phyloP scores from a whole-genome alignment of 164 flowering plant genomes.

The Dillenia turbinata region DNA sequence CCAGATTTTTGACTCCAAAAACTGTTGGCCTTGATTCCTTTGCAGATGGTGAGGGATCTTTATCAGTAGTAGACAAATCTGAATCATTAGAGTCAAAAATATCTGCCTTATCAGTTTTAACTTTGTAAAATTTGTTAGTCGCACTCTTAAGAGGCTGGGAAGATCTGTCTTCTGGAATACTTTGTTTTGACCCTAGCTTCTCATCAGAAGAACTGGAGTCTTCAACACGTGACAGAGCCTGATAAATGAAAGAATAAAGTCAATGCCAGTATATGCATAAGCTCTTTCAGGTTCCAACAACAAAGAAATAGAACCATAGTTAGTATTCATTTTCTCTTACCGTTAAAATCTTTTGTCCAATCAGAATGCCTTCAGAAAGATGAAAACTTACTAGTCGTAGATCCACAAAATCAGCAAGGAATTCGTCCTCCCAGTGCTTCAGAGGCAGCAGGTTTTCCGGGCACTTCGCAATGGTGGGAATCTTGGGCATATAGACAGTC shows the following conservation, averaged over 20 bases:
- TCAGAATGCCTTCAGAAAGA: not conserved
- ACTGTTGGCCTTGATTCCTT: slow-evolving; percentile 1
- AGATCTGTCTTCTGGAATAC: slow-evolving; percentile 4
- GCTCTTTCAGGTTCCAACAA: not conserved
- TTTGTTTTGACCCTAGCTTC: not conserved
- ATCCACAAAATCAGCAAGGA: slow-evolving; percentile 70
- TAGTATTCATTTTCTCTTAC: too few species aligned
- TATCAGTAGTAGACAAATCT: not conserved
- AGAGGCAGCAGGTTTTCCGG: slow-evolving; percentile 66
- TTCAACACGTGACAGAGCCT: slow-evolving; percentile 37
- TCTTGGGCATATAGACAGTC: slow-evolving; percentile 81
- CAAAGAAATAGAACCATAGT: not conserved
- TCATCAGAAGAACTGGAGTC: slow-evolving; percentile 2
- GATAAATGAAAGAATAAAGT: slow-evolving; percentile 5
- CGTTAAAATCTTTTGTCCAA: not conserved
- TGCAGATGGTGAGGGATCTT: not conserved
- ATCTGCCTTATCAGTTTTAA: not conserved
- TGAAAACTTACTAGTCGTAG: slow-evolving; percentile 53
- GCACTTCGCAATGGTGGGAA: slow-evolving; percentile 75
- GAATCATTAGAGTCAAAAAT: not conserved
- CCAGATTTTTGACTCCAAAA: not conserved
- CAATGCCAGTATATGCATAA: not conserved
- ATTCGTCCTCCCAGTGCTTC: slow-evolving; percentile 76
- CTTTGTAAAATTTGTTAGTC: slow-evolving; percentile 5
- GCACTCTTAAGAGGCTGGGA: slow-evolving; percentile 12